Percentiles rank a stretch among this genome's conserved stretches.
phyloP scores from a whole-genome alignment of 225 moss, liverwort and hornwort genomes.

The Polytrichum commune region DNA sequence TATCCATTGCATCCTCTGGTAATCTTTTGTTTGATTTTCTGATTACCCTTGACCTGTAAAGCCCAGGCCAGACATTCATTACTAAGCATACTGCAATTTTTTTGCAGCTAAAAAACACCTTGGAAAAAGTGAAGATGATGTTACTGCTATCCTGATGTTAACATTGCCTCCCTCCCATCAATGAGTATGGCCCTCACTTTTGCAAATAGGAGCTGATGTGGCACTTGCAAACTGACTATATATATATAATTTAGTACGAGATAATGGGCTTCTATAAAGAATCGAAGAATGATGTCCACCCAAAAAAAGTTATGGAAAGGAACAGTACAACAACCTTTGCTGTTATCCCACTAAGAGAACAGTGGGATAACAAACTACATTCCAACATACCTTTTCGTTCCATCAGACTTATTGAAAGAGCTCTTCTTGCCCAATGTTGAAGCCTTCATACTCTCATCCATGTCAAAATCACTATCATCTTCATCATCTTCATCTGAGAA shows the following conservation, averaged over 20 bases:
- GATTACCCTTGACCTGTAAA: slow-evolving; percentile 51
- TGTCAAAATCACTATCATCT: slow-evolving; percentile 53
- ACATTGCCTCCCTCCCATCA: too few relatives aligned
- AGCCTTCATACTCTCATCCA: slow-evolving; percentile 62
- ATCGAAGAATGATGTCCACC: too few relatives aligned
- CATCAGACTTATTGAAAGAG: slow-evolving; percentile 48
- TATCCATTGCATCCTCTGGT: slow-evolving; percentile 83
- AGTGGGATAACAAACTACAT: not conserved
- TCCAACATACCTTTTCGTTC: slow-evolving; percentile 44
- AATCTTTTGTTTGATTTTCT: slow-evolving; percentile 86
- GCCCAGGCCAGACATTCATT: not conserved
- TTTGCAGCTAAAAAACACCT: not conserved
- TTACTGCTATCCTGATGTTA: too few relatives aligned
- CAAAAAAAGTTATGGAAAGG: too few relatives aligned
- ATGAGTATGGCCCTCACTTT: too few relatives aligned
- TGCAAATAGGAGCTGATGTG: too few relatives aligned
- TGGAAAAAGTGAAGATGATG: too few relatives aligned
- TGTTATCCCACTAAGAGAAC: not conserved
- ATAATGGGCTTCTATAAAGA: too few relatives aligned
- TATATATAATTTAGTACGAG: too few relatives aligned
- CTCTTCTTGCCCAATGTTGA: slow-evolving; percentile 57
- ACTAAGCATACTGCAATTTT: not conserved
- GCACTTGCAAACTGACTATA: too few relatives aligned
- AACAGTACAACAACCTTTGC: too few relatives aligned
- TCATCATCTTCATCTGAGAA: slow-evolving; percentile 87